These are phyloP conservation scores for Polygonum aviculare DNA, from an alignment of 148 eudicot genomes.

Conservation along the genomic window DNA sequence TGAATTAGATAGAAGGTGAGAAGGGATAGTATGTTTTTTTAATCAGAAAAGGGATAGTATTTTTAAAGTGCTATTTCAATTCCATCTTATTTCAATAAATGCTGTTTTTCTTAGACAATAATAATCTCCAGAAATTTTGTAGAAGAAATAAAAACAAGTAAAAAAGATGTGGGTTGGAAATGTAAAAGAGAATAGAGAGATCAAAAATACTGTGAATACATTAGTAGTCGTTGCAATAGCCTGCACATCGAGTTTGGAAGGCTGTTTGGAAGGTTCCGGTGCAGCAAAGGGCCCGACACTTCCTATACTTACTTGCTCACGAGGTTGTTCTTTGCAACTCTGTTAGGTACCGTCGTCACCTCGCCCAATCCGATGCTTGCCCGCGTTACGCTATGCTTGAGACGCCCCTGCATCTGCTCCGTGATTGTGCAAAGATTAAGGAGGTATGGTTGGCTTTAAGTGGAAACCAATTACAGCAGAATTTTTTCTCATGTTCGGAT, in stretches of 20 bases:
- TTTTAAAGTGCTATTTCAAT: not conserved
- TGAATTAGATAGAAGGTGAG: not conserved
- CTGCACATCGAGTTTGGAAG: not conserved
- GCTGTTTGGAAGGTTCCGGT: no score
- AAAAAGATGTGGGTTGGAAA: not conserved
- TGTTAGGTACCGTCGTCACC: no score
- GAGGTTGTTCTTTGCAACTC: no score
- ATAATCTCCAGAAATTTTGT: not conserved
- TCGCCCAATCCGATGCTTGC: no score
- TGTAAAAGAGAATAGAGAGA: not conserved
- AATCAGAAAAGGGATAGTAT: not conserved
- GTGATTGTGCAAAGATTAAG: no score
- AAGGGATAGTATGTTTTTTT: not conserved
- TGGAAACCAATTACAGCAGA: no score
- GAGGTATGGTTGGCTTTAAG: no score
- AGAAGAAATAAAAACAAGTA: not conserved
- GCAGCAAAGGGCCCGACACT: no score
- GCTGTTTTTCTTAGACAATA: not conserved
- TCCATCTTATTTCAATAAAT: not conserved
- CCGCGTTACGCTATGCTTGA: no score
- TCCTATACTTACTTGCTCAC: no score
- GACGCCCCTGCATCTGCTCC: no score
- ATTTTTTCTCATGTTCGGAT: no score
- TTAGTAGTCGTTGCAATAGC: constrained; percentile 53
- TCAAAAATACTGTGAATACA: not conserved